Conservation (phyloP, 2,329 filamentous ascomycete genomes). For the Neodidymelliopsis sp. region DNA sequence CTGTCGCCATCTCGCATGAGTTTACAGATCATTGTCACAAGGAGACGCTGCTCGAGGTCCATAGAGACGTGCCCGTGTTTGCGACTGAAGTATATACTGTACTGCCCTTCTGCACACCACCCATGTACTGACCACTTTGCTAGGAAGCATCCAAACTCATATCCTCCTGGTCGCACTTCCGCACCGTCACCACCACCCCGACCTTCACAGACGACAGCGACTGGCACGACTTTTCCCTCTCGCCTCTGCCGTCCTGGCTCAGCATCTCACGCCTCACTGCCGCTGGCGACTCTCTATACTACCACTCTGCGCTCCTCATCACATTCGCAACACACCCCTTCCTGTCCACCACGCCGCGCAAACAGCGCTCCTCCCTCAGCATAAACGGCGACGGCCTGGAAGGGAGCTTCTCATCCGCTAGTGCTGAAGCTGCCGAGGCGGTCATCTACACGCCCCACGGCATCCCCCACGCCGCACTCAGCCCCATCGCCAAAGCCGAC, state of each 20-base stretch:
- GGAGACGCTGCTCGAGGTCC: slow-evolving; percentile 65
- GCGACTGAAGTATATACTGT: slow-evolving; percentile 56
- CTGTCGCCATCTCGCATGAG: slow-evolving; percentile 68
- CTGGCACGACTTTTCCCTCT: slow-evolving; percentile 56
- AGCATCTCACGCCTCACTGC: slow-evolving; percentile 65
- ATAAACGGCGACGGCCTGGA: slow-evolving; percentile 42
- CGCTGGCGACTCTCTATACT: slow-evolving; percentile 63
- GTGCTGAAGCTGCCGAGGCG: slow-evolving; percentile 56
- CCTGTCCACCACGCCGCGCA: slow-evolving; percentile 38
- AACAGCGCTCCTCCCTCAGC: slow-evolving; percentile 38
- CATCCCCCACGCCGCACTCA: slow-evolving; percentile 58
- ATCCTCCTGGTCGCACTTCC: slow-evolving; percentile 66
- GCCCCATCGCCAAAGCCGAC: slow-evolving; percentile 52
- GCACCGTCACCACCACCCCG: slow-evolving; percentile 60
- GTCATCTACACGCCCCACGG: slow-evolving; percentile 72
- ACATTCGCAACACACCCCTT: slow-evolving; percentile 56
- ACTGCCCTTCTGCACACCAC: not conserved
- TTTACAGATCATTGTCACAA: slow-evolving; percentile 74
- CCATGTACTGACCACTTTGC: slow-evolving; percentile 1
- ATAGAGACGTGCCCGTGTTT: slow-evolving; percentile 63
- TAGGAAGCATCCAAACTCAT: slow-evolving; percentile 65
- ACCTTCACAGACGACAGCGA: slow-evolving; percentile 53
- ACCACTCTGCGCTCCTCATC: slow-evolving; percentile 65
- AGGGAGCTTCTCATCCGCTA: slow-evolving; percentile 17
- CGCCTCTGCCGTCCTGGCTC: slow-evolving; percentile 66